Conservation (phyloP, 208 protist species). For the Blastocrithidia nonstop region DNA sequence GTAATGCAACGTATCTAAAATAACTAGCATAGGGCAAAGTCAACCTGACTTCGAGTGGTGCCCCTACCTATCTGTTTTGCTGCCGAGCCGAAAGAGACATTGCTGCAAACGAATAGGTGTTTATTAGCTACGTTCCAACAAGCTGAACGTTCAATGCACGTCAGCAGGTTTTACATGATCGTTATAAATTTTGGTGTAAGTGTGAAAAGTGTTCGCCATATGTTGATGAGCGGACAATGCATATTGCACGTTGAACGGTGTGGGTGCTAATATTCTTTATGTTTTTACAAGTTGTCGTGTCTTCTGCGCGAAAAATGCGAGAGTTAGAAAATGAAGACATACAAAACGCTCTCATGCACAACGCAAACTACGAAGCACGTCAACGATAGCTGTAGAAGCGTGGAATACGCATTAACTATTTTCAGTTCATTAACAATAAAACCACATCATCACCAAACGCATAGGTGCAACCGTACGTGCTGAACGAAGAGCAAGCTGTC, state of each 20-base stretch:
- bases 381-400: slow-evolving; percentile 22
- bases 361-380: no score
- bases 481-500: no score
- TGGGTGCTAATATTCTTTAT: slow-evolving; percentile 30
- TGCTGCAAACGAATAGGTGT: slow-evolving; percentile 42
- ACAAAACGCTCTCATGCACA: no score
- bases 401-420: no score
- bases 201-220: slow-evolving; percentile 66
- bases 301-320: slow-evolving; percentile 23
- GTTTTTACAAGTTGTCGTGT: slow-evolving; percentile 42
- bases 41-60: slow-evolving; percentile 21
- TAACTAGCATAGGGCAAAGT: no score
- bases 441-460: no score
- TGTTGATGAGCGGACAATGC: slow-evolving; percentile 44
- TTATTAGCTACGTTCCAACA: slow-evolving; percentile 76
- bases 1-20: no score
- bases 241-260: slow-evolving; percentile 26
- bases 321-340: slow-evolving; percentile 10
- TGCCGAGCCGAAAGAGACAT: slow-evolving; percentile 67
- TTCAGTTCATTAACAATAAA: neutral
- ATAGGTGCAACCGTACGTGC: no score
- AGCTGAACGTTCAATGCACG: slow-evolving; percentile 76
- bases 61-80: slow-evolving; percentile 74
- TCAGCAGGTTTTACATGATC: slow-evolving; percentile 84
- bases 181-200: slow-evolving; percentile 81